Percentiles rank a stretch among this genome's conserved stretches.
phyloP scores from a whole-genome alignment of 2,329 filamentous ascomycete species.

The Microdochium trichocladiopsis region DNA sequence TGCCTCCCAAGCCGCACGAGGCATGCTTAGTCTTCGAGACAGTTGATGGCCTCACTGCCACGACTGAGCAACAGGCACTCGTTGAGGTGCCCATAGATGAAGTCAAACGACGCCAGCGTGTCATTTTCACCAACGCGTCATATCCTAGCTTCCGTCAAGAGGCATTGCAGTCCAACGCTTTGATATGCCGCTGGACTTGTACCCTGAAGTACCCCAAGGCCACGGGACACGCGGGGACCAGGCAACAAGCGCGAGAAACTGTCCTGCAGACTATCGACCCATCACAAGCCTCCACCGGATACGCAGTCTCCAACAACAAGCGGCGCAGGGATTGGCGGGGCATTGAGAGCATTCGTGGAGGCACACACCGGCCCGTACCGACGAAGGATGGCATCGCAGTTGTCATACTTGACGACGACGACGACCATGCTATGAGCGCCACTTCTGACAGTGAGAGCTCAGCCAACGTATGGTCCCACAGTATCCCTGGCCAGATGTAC shows the following conservation, averaged over 20 bases:
- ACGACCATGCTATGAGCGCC: not conserved
- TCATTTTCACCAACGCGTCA: not conserved
- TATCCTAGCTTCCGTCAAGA: not conserved
- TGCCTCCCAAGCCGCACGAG: not conserved
- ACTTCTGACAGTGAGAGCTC: not conserved
- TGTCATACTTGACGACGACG: constrained; percentile 15
- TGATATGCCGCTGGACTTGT: not conserved
- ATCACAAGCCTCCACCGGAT: not conserved
- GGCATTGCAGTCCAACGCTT: not conserved
- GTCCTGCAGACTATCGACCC: not conserved
- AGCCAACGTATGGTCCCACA: not conserved
- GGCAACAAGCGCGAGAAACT: not conserved
- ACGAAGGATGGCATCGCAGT: constrained; percentile 5
- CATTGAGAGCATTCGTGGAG: constrained; percentile 25
- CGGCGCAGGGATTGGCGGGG: constrained; percentile 30
- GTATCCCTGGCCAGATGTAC: constrained; percentile 38
- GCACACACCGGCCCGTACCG: constrained; percentile 23
- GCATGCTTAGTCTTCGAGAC: not conserved
- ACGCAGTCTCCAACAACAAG: constrained; percentile 15
- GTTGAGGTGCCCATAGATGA: not conserved
- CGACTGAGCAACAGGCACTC: not conserved
- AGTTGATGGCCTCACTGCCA: not conserved
- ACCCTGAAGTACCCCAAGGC: not conserved
- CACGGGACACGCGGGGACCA: not conserved
- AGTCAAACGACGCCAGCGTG: not conserved